Conservation (phyloP, 768 basidiomycete species). For the Mrakia hoshinonis region DNA sequence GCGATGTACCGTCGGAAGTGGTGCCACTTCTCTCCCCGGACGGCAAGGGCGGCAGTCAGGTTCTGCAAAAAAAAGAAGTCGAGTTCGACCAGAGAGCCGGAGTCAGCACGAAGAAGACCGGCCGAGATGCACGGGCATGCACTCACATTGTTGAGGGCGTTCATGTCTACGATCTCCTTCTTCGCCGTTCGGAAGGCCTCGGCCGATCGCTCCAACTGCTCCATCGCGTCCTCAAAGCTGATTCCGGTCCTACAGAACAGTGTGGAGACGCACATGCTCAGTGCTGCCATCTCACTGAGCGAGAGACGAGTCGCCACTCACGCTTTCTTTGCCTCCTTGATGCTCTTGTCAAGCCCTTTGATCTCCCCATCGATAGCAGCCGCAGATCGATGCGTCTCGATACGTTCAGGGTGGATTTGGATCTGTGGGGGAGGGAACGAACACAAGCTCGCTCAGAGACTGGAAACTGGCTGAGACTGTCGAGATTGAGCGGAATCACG, state of each 20-base stretch:
- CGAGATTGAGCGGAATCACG: neutral
- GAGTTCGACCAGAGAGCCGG: neutral
- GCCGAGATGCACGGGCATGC: neutral
- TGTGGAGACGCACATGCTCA: neutral
- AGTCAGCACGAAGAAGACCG: neutral
- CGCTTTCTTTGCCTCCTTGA: conserved; percentile 61
- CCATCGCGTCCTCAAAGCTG: conserved; percentile 65
- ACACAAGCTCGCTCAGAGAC: neutral
- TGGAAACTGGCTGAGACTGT: no score
- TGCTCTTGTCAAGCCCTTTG: conserved; percentile 54
- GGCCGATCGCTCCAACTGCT: conserved; percentile 59
- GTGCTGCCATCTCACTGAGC: neutral
- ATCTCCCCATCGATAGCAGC: conserved; percentile 51
- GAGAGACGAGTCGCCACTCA: conserved; percentile 36
- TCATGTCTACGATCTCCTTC: conserved; percentile 54
- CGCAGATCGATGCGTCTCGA: conserved; percentile 8
- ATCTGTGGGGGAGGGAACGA: neutral
- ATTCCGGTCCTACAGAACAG: conserved; percentile 55
- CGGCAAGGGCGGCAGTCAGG: conserved; percentile 56
- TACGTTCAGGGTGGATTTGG: neutral
- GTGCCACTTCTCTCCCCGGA: conserved; percentile 68
- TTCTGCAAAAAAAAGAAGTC: conserved; percentile 44
- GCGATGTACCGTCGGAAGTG: conserved; percentile 82
- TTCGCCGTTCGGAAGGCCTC: conserved; percentile 54
- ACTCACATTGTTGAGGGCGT: conserved; percentile 9